Base-by-base conservation (phyloP, 176 grass and related monocot genomes). In the Dactylis glomerata region DNA sequence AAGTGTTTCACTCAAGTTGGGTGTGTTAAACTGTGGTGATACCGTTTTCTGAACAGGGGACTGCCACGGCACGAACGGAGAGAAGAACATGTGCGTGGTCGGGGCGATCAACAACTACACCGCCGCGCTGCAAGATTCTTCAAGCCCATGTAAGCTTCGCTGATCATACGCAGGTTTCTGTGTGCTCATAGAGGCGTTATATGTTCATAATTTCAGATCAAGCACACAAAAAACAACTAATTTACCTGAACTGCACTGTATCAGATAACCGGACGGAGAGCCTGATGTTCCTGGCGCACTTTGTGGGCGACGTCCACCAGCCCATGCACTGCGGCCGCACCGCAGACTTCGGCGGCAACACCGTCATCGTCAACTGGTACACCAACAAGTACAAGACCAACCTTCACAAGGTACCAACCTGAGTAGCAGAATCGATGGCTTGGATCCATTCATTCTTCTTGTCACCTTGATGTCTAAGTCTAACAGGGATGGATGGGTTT, bases 61-160 rank as follows among this genome's bases (percentile, higher is more conserved):
- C 22, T 90, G 90, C 63, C 87, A 92, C 40, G 85, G 91, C 61
- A 49, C 59, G 0, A 73, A 86, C 1, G 87, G 87, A 3, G 74
- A 90, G 87, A 34, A 85, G 84, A 50, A 90, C 57, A 88, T 92
- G 87, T 94, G 90, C 37, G 90, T 94, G 10, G 90, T 83, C 0
- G 90, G 86, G 52, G 92, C 82, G 13, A 94, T 94, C 73, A 94
- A 92, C 80, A 94, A 94, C 63, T 94, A 94, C 71, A 94, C 89
- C 0, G 61, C 73, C 13, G 83, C 87, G n/a, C 80, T 94, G 0
- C 8, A 65, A 13, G 87, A 93, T 41, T 16, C 82, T 0, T 76
- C 86, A 0, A 87, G 27, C 31, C 37, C 62, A 73, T 91, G 86
- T 94, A 65, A 90, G 73, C 57, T 55, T 9, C 28, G 26, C 17